A percentile compares a stretch with the other conserved stretches of the same genome.
phyloP scores from a whole-genome alignment of 306 rosid species.

The Prunus persica region DNA sequence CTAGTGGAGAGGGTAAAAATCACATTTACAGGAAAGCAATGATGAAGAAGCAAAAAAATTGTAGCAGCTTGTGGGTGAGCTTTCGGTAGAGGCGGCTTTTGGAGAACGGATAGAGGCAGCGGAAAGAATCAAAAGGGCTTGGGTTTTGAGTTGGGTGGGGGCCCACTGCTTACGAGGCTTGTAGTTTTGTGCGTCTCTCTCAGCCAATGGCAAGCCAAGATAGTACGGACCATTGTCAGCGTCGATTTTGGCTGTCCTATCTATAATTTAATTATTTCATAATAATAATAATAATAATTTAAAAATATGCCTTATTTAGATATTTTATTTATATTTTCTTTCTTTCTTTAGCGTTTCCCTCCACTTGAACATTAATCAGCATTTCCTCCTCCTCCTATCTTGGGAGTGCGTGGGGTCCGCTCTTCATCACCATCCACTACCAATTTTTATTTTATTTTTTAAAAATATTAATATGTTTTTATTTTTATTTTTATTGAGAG shows the following conservation, averaged over 20 bases:
- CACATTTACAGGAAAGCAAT: neutral
- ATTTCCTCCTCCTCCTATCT: constrained; percentile 17
- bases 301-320: neutral
- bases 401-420: constrained; percentile 36
- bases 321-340: neutral
- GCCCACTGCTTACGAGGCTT: constrained; percentile 15
- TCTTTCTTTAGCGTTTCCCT: neutral
- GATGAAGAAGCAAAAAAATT: neutral
- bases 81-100: constrained; percentile 45
- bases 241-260: constrained; percentile 28
- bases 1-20: neutral
- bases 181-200: constrained; percentile 21
- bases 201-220: constrained; percentile 26
- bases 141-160: constrained; percentile 10
- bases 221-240: constrained; percentile 25
- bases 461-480: neutral
- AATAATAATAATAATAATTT: no score
- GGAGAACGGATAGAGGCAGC: constrained; percentile 54
- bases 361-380: constrained; percentile 14
- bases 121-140: constrained; percentile 30
- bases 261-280: neutral
- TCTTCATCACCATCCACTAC: constrained; percentile 22
- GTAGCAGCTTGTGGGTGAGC: neutral
- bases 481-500: neutral
- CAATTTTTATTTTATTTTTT: constrained; percentile 1